Base-by-base conservation (phyloP, 495 filamentous ascomycete species). In the Neurospora tetrasperma region DNA sequence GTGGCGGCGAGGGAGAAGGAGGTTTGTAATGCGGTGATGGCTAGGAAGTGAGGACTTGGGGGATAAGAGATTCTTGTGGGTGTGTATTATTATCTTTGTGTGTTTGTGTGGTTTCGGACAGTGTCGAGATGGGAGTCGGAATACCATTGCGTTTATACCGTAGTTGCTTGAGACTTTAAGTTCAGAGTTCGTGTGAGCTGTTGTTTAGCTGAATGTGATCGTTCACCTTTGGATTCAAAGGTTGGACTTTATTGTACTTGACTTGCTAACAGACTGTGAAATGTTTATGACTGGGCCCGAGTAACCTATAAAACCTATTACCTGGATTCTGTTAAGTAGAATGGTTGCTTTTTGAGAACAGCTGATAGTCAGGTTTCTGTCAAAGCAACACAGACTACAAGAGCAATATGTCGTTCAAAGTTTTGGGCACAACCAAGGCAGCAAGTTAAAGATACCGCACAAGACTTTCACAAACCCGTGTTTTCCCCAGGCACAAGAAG, bases 1-100 rank as follows among this genome's bases (percentile, higher is more conserved):
- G 88, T 94, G 18, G 90, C 90, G 81, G 86, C 85, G 72, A 81
- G 88, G 42, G 91, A 93, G 78, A 92, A 95, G 75, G 84, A 84
- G 39, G 86, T 87, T 12, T 86, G 87, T 79, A 90, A 89, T 82
- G 38, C 35, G 16, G 73, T 78, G 3, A 73, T 78, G 71, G 31
- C 75, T 14, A 78, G 74, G 74, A 75, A 71, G 70, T 69, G 5
- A 54, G 10, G n/a, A n/a, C 23, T 5, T 10, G 3, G 42, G 5
- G 43, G 18, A n/a, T 2, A 0, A n/a, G 11, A 20, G 44, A 1
- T 48, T 59, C 48, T 27, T 54, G 46, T n/a, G n/a, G n/a, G n/a
- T 27, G 2, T 59, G 48, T 59, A 59, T 59, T 31, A 59, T 11
- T 54, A 54, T 27, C 2, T 12, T 54, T 27, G 46, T 6, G 2